Percentiles rank a stretch among this genome's conserved stretches.
Conservation (phyloP, 2,329 filamentous ascomycete genomes). For the Xylaria sp. region DNA sequence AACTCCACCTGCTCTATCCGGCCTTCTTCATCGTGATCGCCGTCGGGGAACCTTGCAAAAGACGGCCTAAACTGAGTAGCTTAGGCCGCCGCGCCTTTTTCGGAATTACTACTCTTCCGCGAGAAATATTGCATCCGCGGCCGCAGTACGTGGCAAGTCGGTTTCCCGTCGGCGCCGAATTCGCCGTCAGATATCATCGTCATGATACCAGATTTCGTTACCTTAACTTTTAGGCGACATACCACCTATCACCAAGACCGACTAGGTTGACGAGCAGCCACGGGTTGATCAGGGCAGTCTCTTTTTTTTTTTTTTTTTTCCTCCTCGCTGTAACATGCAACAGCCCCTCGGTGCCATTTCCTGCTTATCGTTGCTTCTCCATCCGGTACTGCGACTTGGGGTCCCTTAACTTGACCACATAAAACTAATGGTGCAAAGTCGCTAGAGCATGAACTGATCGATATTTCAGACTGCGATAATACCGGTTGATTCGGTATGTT, state of each 20-base stretch:
- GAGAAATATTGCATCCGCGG: not conserved
- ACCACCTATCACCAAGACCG: not conserved
- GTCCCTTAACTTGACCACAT: not conserved
- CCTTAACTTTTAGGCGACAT: not conserved
- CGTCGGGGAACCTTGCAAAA: not conserved
- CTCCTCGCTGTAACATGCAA: not conserved
- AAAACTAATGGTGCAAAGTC: not conserved
- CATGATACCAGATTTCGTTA: not conserved
- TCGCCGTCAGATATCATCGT: not conserved
- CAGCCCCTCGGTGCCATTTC: not conserved
- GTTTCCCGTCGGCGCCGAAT: too few relatives aligned
- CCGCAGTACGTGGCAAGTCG: not conserved
- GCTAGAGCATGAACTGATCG: not conserved
- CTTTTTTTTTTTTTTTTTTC: too few relatives aligned
- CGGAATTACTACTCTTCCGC: not conserved
- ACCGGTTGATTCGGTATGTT: not conserved
- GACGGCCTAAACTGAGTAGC: not conserved
- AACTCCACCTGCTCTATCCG: conserved; percentile 16
- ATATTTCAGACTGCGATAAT: not conserved
- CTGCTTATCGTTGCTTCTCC: not conserved
- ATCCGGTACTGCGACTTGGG: not conserved
- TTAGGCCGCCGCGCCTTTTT: not conserved
- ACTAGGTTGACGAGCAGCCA: not conserved
- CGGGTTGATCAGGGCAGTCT: not conserved
- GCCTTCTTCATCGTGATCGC: conserved; percentile 12